Evolutionary conservation across 164 flowering plant species (phyloP).

Genomic region (Dillenia suffruticosa): DNA sequence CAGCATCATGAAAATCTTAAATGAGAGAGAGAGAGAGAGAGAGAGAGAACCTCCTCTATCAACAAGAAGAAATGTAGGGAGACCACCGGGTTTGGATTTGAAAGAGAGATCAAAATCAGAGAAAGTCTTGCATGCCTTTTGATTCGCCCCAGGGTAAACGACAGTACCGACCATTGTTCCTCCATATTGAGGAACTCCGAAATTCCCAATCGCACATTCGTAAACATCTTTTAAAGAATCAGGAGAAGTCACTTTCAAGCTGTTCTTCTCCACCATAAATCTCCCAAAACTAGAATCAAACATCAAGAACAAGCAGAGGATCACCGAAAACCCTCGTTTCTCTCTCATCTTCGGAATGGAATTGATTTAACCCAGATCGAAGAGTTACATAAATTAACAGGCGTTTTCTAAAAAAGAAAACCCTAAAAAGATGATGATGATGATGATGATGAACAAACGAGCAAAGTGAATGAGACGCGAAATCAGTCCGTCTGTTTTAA

Average conservation of each 20-base stretch:
- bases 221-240: conserved; percentile 51
- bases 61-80: conserved; percentile 66
- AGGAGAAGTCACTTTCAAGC: conserved; percentile 78
- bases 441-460: not conserved
- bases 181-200: conserved; percentile 95
- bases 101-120: conserved; percentile 48
- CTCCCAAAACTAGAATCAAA: conserved; percentile 45
- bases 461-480: too few relatives aligned
- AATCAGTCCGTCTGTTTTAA: not conserved
- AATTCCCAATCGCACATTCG: conserved; percentile 93
- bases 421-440: conserved; percentile 6
- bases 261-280: conserved; percentile 96
- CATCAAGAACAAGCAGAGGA: conserved; percentile 29
- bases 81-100: conserved; percentile 71
- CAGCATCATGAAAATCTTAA: too few relatives aligned
- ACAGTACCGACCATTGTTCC: conserved; percentile 79
- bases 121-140: conserved; percentile 73
- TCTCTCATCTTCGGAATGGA: conserved; percentile 29
- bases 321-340: conserved; percentile 35
- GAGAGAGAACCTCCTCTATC: conserved; percentile 76
- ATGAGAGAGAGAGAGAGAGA: too few relatives aligned
- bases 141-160: conserved; percentile 65
- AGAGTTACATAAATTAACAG: not conserved
- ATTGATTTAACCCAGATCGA: conserved; percentile 9
- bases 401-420: not conserved